Base-by-base conservation (phyloP, 2,329 filamentous ascomycete genomes). In the Aspergillus pseudotamarii region DNA sequence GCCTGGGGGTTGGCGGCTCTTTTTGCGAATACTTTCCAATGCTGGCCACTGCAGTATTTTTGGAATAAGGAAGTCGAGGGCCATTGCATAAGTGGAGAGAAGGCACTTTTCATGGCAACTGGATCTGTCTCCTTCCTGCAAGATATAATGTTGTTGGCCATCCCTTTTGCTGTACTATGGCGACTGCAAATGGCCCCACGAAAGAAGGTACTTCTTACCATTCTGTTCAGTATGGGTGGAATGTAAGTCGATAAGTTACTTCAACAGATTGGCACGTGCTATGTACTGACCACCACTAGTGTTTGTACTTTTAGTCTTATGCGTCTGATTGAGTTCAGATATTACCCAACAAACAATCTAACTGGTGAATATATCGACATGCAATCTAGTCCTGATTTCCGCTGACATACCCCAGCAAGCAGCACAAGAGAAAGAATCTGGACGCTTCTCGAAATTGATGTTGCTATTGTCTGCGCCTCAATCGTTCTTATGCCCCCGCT, bases 21-120 rank as follows among this genome's bases (percentile, higher is more conserved):
- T 5, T 6, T 58, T 28, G 28, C 41, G 16, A 58, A 58, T 30
- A 58, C 30, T 12, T 58, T 58, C 11, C 57, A 58, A 19, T 58
- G 57, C 45, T 50, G 57, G 57, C 57, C 57, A 26, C 43, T 43
- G 23, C 57, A 58, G 30, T 38, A 50, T 30, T 50, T 58, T 10
- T 58, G 57, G 57, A 19, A 58, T 32, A 28, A 50, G 4, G 41
- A 23, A 10, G 28, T 28, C 8, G 19, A 28, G 16, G 57, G 57
- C 12, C n/a, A 32, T 9, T 58, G 57, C 21, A 38, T 58, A 5
- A 34, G 26, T 12, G 43, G 57, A 19, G n/a, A 50, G 57, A 58
- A 38, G 14, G 30, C 43, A 6, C 45, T 58, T 14, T 46, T 58
- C 10, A 45, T 58, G 43, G 30, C 30, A 4, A 50, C 12, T 14